Evolutionary conservation across 768 basidiomycete genomes (phyloP).

Genomic region (Leccinum disarticulatum): DNA sequence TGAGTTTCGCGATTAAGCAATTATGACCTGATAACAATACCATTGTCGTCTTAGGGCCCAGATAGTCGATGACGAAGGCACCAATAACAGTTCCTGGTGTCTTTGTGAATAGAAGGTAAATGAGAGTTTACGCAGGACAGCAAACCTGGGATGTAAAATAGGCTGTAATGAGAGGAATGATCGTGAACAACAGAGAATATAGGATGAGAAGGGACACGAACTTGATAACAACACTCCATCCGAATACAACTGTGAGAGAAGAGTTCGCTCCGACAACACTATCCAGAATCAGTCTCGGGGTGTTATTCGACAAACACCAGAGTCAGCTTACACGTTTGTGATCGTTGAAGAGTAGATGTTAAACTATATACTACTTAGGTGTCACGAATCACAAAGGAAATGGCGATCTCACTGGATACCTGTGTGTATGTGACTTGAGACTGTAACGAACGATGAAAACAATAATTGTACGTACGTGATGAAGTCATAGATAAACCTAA

Average conservation of each 20-base stretch:
- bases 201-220: constrained; percentile 32
- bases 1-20: not conserved
- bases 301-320: not conserved
- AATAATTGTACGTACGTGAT: constrained; percentile 53
- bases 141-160: constrained; percentile 65
- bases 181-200: not conserved
- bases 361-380: constrained; percentile 46
- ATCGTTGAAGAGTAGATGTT: constrained; percentile 81
- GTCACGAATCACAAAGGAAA: not conserved
- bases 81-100: constrained; percentile 58
- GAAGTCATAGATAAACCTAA: constrained; percentile 77
- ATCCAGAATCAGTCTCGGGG: constrained; percentile 3
- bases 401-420: constrained; percentile 59
- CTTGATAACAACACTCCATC: constrained; percentile 88
- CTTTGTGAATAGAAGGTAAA: constrained; percentile 9
- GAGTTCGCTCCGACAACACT: constrained; percentile 58
- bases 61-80: constrained; percentile 71
- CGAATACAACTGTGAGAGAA: constrained; percentile 64
- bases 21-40: constrained; percentile 32
- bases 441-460: not conserved
- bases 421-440: constrained; percentile 22
- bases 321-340: constrained; percentile 51
- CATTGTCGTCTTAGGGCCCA: constrained; percentile 79
- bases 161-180: constrained; percentile 31
- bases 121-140: not conserved